Evolutionary conservation across 352 stramenopile genomes (phyloP).

Genomic region (Pythium scleroteichum): DNA sequence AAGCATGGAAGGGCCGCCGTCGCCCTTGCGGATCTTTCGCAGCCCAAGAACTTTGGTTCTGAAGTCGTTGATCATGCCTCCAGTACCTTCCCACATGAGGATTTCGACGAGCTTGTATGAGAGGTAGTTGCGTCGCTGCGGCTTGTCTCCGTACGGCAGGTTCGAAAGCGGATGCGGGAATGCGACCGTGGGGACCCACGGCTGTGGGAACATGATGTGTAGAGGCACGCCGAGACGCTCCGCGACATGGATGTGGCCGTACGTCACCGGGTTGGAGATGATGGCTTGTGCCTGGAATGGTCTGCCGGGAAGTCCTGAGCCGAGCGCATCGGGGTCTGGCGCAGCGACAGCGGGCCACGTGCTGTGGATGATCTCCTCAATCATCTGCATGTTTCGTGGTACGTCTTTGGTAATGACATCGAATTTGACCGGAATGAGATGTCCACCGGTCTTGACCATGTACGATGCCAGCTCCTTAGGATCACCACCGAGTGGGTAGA

Average conservation of each 20-base stretch:
- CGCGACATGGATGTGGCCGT: constrained; percentile 92
- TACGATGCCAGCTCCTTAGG: constrained; percentile 82
- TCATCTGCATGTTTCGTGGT: constrained; percentile 87
- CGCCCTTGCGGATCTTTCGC: constrained; percentile 65
- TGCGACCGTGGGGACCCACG: constrained; percentile 84
- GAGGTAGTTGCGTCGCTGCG: constrained; percentile 69
- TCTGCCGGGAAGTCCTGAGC: constrained; percentile 36
- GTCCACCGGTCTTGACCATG: constrained; percentile 90
- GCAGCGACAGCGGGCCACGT: constrained; percentile 68
- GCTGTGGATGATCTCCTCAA: constrained; percentile 85
- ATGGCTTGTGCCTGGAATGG: constrained; percentile 90
- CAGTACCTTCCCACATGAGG: constrained; percentile 71
- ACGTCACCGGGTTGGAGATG: constrained; percentile 94
- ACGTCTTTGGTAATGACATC: constrained; percentile 35
- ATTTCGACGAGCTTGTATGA: constrained; percentile 89
- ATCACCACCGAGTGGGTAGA: constrained; percentile 66
- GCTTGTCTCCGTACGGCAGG: constrained; percentile 70
- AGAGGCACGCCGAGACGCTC: constrained; percentile 91
- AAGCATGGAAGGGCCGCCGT: constrained; percentile 55
- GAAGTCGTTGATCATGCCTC: constrained; percentile 86
- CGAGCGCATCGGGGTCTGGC: constrained; percentile 71
- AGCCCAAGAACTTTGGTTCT: constrained; percentile 54
- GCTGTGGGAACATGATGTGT: constrained; percentile 95
- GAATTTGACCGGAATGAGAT: constrained; percentile 66
- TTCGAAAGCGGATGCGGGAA: constrained; percentile 92